Evolutionary conservation across 306 rosid species (phyloP).

Genomic region (Arachis stenosperma): DNA sequence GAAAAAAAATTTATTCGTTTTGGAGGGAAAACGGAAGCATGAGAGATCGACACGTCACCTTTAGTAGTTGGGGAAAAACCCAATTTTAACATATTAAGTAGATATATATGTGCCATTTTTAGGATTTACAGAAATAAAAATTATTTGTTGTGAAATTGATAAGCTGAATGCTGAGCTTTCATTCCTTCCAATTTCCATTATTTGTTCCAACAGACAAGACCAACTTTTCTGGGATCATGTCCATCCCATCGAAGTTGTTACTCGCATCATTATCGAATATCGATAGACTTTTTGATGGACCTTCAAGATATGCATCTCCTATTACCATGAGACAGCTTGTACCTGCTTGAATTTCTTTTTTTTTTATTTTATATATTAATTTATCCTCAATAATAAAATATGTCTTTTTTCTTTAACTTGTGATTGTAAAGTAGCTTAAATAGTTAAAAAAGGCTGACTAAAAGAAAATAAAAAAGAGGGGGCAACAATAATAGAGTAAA

Average conservation of each 20-base stretch:
- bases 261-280: constrained; percentile 44
- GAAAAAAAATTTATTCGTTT: too few species aligned
- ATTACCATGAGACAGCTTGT: constrained; percentile 51
- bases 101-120: constrained; percentile 18
- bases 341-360: constrained; percentile 10
- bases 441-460: too few species aligned
- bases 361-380: not conserved
- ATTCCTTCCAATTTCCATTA: constrained; percentile 50
- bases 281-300: constrained; percentile 55
- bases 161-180: constrained; percentile 48
- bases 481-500: too few species aligned
- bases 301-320: constrained; percentile 55
- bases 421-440: too few species aligned
- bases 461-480: too few species aligned
- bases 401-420: too few species aligned
- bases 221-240: constrained; percentile 79
- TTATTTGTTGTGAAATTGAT: constrained; percentile 81
- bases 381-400: not conserved
- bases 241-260: constrained; percentile 71
- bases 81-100: too few species aligned
- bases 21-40: too few species aligned
- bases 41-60: too few species aligned
- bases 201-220: constrained; percentile 64
- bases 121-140: constrained; percentile 67
- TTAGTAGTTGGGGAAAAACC: too few species aligned